Percentiles rank a stretch among this genome's conserved stretches.
phyloP scores from a whole-genome alignment of 139 green algal genomes.

The Chlorella sp. region DNA sequence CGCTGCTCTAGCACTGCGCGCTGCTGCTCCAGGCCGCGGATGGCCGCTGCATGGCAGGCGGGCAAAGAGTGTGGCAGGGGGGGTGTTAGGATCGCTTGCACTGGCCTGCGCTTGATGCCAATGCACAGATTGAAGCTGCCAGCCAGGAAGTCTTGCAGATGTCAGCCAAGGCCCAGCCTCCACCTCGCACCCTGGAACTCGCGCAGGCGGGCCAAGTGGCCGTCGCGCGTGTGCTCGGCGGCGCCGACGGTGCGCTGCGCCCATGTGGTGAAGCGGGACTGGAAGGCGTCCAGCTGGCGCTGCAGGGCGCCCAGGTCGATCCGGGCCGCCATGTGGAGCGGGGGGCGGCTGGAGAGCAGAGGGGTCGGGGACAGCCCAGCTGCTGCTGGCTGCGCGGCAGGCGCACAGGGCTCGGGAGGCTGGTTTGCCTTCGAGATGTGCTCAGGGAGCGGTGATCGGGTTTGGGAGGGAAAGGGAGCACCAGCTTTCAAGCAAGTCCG shows the following conservation, averaged over 20 bases:
- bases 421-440: too few relatives aligned
- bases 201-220: constrained; percentile 22
- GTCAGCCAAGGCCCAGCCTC: background rate
- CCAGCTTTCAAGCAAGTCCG: too few relatives aligned
- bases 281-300: constrained; percentile 41
- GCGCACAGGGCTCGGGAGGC: too few relatives aligned
- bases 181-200: constrained; percentile 34
- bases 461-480: too few relatives aligned
- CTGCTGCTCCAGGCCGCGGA: constrained; percentile 35
- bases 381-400: background rate
- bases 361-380: background rate
- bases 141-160: background rate
- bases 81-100: too few relatives aligned
- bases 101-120: background rate
- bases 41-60: constrained; percentile 11
- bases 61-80: background rate
- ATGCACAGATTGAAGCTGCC: too few relatives aligned
- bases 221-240: constrained; percentile 27
- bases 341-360: background rate
- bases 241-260: constrained; percentile 15
- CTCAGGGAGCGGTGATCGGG: too few relatives aligned
- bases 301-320: constrained; percentile 46
- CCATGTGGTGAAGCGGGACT: constrained; percentile 29
- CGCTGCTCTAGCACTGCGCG: constrained; percentile 14
- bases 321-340: constrained; percentile 13